Conservation (phyloP, 768 basidiomycete genomes). For the Dioszegia hungarica region DNA sequence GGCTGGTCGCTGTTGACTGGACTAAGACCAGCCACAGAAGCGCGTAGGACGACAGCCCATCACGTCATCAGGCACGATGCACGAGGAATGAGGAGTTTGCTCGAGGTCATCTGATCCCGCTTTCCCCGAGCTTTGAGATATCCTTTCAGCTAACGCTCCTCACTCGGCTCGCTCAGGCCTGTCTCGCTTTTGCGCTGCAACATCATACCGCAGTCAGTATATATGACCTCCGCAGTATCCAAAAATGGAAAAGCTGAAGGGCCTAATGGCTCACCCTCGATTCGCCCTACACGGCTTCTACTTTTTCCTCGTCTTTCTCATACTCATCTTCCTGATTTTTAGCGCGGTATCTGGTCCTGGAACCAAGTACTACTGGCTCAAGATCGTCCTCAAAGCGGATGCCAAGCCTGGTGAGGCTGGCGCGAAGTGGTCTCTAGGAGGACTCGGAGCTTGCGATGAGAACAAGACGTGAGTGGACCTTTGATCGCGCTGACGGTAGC, state of each 20-base stretch:
- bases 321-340: neutral
- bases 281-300: slow-evolving; percentile 2
- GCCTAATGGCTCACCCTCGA: neutral
- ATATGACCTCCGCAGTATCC: neutral
- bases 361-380: slow-evolving; percentile 5
- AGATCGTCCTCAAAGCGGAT: neutral
- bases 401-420: neutral
- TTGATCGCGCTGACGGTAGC: neutral
- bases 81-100: too few species aligned
- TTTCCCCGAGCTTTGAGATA: too few species aligned
- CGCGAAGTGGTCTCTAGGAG: neutral
- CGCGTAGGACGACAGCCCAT: too few species aligned
- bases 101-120: too few species aligned
- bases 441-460: neutral
- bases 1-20: too few species aligned
- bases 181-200: too few species aligned
- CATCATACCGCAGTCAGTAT: too few species aligned
- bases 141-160: too few species aligned
- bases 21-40: too few species aligned
- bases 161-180: too few species aligned
- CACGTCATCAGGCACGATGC: too few species aligned
- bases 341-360: slow-evolving; percentile 6
- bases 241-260: neutral
- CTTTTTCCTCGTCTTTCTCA: neutral
- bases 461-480: neutral